Conservation (phyloP, 768 basidiomycete genomes). For the Flagelloscypha sp. region DNA sequence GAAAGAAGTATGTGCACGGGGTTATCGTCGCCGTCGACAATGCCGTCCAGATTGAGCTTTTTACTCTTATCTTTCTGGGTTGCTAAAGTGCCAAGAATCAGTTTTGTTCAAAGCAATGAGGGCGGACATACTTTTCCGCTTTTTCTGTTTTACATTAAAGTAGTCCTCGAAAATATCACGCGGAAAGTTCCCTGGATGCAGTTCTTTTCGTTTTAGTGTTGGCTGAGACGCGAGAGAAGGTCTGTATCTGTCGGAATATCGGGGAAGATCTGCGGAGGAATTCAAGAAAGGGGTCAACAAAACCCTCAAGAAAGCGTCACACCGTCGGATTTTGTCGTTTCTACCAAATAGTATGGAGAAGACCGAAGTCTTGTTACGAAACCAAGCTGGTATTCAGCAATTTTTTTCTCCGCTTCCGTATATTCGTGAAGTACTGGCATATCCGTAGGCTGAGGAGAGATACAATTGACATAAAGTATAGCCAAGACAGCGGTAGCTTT, state of each 20-base stretch:
- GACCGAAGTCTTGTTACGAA: slow-evolving; percentile 56
- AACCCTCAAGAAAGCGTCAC: slow-evolving; percentile 3
- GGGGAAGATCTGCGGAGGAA: slow-evolving; percentile 49
- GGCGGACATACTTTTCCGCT: slow-evolving; percentile 38
- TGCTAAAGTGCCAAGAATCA: slow-evolving; percentile 7
- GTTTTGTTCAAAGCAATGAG: slow-evolving; percentile 1
- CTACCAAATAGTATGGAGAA: slow-evolving; percentile 70
- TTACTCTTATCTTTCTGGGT: slow-evolving; percentile 28
- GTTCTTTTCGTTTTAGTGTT: slow-evolving; percentile 56
- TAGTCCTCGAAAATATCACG: slow-evolving; percentile 66
- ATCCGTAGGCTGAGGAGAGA: slow-evolving; percentile 43
- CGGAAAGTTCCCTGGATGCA: slow-evolving; percentile 75
- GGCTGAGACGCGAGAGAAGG: slow-evolving; percentile 54
- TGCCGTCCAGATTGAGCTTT: slow-evolving; percentile 56
- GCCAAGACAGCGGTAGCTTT: slow-evolving; percentile 27
- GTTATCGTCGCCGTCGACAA: slow-evolving; percentile 59
- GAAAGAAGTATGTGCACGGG: slow-evolving; percentile 23
- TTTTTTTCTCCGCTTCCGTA: slow-evolving; percentile 54
- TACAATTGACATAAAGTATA: slow-evolving; percentile 14
- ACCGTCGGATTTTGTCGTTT: slow-evolving; percentile 60
- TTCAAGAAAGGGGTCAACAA: neutral
- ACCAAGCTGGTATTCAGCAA: slow-evolving; percentile 58
- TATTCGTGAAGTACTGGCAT: slow-evolving; percentile 65
- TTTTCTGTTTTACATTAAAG: slow-evolving; percentile 71
- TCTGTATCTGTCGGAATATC: slow-evolving; percentile 81